Evolutionary conservation across 371 early-diverging fungal genomes (phyloP).

Genomic region (Zychaea mexicana): DNA sequence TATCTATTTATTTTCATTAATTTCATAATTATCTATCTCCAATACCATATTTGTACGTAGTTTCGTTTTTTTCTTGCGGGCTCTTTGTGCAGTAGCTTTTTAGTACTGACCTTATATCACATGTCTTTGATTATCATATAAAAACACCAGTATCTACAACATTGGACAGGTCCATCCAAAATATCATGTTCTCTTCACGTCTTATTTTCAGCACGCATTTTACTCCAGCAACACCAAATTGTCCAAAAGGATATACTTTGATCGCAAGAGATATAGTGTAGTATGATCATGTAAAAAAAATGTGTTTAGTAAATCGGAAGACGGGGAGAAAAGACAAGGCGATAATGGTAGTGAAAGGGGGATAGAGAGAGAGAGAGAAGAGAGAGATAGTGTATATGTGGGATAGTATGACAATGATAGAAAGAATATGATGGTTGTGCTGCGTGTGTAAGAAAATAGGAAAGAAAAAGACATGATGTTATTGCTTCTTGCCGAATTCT

Average conservation of each 20-base stretch:
- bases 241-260: no score
- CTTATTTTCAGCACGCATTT: no score
- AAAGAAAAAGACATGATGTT: conserved; percentile 10
- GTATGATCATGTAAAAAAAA: not conserved
- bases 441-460: not conserved
- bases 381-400: no score
- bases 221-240: no score
- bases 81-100: no score
- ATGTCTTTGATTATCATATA: no score
- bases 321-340: not conserved
- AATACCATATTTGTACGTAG: not conserved
- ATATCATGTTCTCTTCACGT: no score
- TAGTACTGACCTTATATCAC: no score
- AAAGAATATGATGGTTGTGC: not conserved
- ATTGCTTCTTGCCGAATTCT: conserved; percentile 8
- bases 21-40: not conserved
- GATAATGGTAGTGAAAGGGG: not conserved
- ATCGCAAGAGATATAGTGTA: not conserved
- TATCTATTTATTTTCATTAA: conserved; percentile 1
- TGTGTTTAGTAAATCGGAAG: not conserved
- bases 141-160: no score
- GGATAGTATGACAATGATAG: not conserved
- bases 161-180: no score
- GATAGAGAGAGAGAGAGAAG: not conserved
- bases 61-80: not conserved